A percentile compares a stretch with the other conserved stretches of the same genome.
Evolutionary conservation across 2,329 filamentous ascomycete species (phyloP).

Genomic region (Trichoderma sp.): DNA sequence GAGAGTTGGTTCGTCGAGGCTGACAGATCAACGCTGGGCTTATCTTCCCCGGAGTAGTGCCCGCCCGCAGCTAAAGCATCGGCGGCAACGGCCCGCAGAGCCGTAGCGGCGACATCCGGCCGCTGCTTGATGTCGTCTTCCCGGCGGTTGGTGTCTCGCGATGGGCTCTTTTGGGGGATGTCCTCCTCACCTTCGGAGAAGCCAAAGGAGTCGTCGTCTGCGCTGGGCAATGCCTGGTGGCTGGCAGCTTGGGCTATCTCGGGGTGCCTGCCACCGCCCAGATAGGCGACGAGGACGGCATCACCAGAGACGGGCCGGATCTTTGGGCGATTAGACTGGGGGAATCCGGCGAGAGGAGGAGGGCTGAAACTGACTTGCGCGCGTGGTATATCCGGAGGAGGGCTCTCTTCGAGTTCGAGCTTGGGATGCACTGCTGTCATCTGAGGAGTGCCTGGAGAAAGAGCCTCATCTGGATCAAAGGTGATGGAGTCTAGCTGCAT

Average conservation of each 20-base stretch:
- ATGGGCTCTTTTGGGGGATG: constrained; percentile 23
- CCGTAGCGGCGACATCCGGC: background rate
- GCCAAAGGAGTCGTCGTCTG: constrained; percentile 41
- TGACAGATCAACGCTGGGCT: constrained; percentile 30
- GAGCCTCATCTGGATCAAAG: constrained; percentile 45
- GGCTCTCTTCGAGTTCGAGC: constrained; percentile 33
- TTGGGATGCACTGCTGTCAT: constrained; percentile 35
- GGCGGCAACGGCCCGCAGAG: constrained; percentile 33
- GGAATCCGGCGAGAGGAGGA: constrained; percentile 38
- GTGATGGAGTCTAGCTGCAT: constrained; percentile 22
- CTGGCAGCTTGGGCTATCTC: constrained; percentile 61
- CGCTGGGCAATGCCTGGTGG: constrained; percentile 48
- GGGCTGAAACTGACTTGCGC: constrained; percentile 39
- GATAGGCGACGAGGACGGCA: constrained; percentile 62
- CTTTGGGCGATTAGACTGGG: constrained; percentile 52
- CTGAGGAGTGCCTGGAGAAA: constrained; percentile 41
- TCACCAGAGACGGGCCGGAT: constrained; percentile 57
- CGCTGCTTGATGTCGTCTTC: background rate
- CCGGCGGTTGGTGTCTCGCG: background rate
- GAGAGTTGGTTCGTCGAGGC: constrained; percentile 33
- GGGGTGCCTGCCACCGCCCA: constrained; percentile 61
- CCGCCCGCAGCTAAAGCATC: constrained; percentile 31
- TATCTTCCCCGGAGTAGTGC: constrained; percentile 19
- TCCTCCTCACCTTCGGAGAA: constrained; percentile 19
- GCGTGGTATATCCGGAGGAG: constrained; percentile 36